Conservation (phyloP, 2,329 filamentous ascomycete genomes). For the Didymella lethalis region DNA sequence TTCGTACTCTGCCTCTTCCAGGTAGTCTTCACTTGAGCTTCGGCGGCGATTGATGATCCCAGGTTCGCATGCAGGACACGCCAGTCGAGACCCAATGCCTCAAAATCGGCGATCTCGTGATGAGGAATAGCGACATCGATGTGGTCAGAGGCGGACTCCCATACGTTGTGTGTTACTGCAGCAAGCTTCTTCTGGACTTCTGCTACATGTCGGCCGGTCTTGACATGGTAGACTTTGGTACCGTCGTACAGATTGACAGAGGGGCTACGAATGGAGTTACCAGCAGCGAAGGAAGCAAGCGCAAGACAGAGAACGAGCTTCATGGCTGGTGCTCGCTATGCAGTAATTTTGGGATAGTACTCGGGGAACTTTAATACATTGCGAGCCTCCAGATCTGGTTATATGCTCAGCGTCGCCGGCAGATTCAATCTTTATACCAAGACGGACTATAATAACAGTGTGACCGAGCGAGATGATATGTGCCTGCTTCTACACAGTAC, state of each 20-base stretch:
- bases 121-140: slow-evolving; percentile 56
- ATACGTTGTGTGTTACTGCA: slow-evolving; percentile 47
- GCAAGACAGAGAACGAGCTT: slow-evolving; percentile 25
- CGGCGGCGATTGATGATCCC: slow-evolving; percentile 53
- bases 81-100: slow-evolving; percentile 47
- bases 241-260: slow-evolving; percentile 49
- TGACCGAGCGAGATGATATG: slow-evolving; percentile 5
- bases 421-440: neutral
- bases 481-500: neutral
- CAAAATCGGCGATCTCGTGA: slow-evolving; percentile 50
- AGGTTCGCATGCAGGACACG: slow-evolving; percentile 56
- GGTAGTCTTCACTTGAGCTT: slow-evolving; percentile 54
- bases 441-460: neutral
- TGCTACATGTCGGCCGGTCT: slow-evolving; percentile 44
- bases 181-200: slow-evolving; percentile 48
- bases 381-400: neutral
- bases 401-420: slow-evolving; percentile 5
- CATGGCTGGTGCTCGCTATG: slow-evolving; percentile 20
- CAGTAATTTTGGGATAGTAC: too few relatives aligned
- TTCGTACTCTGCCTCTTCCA: slow-evolving; percentile 36
- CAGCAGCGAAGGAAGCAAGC: slow-evolving; percentile 27
- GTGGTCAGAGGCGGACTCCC: slow-evolving; percentile 47
- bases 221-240: slow-evolving; percentile 53
- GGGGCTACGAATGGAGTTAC: slow-evolving; percentile 36
- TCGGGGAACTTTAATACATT: slow-evolving; percentile 2